Evolutionary conservation across 2,329 filamentous ascomycete genomes (phyloP), one percentile per base, ranked within the genome.

Genomic region (Zymoseptoria brevis): DNA sequence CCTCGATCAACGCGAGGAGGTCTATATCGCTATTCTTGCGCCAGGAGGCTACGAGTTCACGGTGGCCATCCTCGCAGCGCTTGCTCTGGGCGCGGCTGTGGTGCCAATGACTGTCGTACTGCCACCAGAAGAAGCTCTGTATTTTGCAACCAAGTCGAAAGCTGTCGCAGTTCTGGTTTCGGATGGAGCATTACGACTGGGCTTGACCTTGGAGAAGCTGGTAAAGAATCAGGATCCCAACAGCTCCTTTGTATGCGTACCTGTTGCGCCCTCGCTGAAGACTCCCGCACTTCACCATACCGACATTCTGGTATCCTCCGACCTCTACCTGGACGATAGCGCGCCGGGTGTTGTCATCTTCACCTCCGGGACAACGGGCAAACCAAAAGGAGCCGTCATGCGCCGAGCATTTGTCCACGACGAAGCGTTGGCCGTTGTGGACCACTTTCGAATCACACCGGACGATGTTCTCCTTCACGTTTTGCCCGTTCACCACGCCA

Each of bases 401-500:
- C 72, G 75, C 8, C 68, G 76, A 45, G 70, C 72, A 1, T 78
- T 74, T 61, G 69, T 74, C 8, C 74, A 74, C 59, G 70, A 73
- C 45, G 69, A 69, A 55, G 71, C 71, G 11, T 62, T 76, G 65
- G 68, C 72, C 64, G 67, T 75, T 4, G 73, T 75, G 13, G 76
- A 76, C 68, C 69, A 76, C 62, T 77, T 77, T 61, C 61, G 64
- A 6, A 67, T 75, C 1, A 66, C 63, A 1, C 59, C 58, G 30
- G 68, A 73, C 1, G 79, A 81, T 62, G 74, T 75, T 24, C 71
- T 80, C 1, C 76, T 81, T 21, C 79, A 81, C 58, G 72, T 81
- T 1, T 73, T 81, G 1, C 79, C 79, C 0, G 74, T 81, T 1
- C 79, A 81, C 59, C 79, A 81, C 60, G 74, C 80, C 9, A 79